Evolutionary conservation across 805 yeast species (phyloP).

Genomic region (Candida nemodendra): DNA sequence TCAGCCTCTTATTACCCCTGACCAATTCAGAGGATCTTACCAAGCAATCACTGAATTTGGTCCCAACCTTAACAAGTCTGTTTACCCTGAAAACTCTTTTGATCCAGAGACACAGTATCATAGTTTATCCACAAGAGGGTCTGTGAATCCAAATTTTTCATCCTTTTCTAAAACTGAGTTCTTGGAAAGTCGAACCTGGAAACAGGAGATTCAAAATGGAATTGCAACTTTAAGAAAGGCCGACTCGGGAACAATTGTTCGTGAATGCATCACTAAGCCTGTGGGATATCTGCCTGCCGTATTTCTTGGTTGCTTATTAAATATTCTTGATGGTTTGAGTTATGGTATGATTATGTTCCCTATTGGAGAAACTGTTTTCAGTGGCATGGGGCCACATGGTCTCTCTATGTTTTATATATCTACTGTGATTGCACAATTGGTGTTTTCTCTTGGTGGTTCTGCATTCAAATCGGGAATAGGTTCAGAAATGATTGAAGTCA

Average conservation of each 20-base stretch:
- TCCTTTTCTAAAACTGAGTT: conserved; percentile 3
- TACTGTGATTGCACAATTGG: conserved; percentile 84
- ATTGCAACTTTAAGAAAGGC: conserved; percentile 10
- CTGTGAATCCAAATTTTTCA: background rate
- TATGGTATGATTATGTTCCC: conserved; percentile 99
- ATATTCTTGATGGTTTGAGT: conserved; percentile 88
- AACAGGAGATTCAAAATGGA: conserved; percentile 2
- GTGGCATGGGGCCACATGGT: conserved; percentile 82
- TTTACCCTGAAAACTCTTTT: background rate
- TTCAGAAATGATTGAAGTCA: conserved; percentile 98
- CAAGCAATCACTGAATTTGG: background rate
- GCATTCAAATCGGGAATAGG: conserved; percentile 91
- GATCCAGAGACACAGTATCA: conserved; percentile 3
- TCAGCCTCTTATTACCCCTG: background rate
- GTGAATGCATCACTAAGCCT: conserved; percentile 37
- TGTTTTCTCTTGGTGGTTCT: conserved; percentile 87
- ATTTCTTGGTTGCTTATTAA: conserved; percentile 76
- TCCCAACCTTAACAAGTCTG: too few relatives aligned
- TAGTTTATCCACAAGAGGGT: background rate
- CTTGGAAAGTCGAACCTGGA: conserved; percentile 1
- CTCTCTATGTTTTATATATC: conserved; percentile 92
- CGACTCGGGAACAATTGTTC: conserved; percentile 21
- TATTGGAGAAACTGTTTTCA: conserved; percentile 72
- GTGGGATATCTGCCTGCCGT: conserved; percentile 70
- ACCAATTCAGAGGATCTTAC: background rate